phyloP scores from a whole-genome alignment of 345 rosid genomes.

The Salix dunnii region DNA sequence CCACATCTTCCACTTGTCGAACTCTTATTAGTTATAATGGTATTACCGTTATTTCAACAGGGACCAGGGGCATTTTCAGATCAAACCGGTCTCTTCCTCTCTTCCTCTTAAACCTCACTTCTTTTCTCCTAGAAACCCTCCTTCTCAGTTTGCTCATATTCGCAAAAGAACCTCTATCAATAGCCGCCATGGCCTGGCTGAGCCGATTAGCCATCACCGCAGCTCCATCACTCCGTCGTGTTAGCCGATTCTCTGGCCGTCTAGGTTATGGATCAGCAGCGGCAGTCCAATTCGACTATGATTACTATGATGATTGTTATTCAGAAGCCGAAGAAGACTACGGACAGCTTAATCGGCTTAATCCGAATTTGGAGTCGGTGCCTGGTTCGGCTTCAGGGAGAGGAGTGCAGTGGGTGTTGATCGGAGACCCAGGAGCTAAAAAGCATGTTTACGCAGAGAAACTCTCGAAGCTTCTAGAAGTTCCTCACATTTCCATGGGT shows the following conservation, averaged over 20 bases:
- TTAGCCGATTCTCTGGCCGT: background rate
- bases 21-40: background rate
- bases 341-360: background rate
- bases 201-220: slow-evolving; percentile 32
- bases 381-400: slow-evolving; percentile 49
- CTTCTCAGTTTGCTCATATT: background rate
- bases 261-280: slow-evolving; percentile 67
- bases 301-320: slow-evolving; percentile 22
- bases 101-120: slow-evolving; percentile 35
- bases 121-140: background rate
- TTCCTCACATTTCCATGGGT: slow-evolving; percentile 94
- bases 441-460: slow-evolving; percentile 72
- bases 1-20: background rate
- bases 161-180: background rate
- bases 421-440: slow-evolving; percentile 72
- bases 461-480: slow-evolving; percentile 75
- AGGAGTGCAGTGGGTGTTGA: slow-evolving; percentile 93
- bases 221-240: slow-evolving; percentile 17
- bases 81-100: background rate
- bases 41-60: slow-evolving; percentile 18
- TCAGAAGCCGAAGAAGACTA: slow-evolving; percentile 5
- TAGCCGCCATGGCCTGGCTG: slow-evolving; percentile 59
- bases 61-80: slow-evolving; percentile 6
- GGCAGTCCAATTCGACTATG: slow-evolving; percentile 48
- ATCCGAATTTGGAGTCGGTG: slow-evolving; percentile 23